These are phyloP conservation scores for Waltergamsia citrina DNA, from an alignment of 2,329 filamentous ascomycete species.

Conservation along the genomic window DNA sequence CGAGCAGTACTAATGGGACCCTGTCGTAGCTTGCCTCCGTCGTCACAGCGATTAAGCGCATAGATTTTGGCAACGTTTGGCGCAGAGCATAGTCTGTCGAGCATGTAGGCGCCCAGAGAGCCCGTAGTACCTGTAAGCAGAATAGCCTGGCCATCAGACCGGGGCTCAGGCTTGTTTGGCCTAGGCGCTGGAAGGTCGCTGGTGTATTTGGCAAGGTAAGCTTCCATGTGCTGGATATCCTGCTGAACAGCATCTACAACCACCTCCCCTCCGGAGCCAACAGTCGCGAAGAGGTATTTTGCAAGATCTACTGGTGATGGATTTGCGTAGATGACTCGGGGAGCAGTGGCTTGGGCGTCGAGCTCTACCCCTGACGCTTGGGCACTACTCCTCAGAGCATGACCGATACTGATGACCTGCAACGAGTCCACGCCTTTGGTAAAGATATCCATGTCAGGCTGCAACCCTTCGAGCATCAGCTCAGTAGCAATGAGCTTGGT, in stretches of 20 bases:
- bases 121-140: slow-evolving; percentile 84
- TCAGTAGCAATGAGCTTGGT: too few species aligned
- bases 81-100: slow-evolving; percentile 20
- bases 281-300: slow-evolving; percentile 9
- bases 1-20: background rate
- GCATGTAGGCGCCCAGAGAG: slow-evolving; percentile 73
- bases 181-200: slow-evolving; percentile 11
- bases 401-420: slow-evolving; percentile 20
- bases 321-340: slow-evolving; percentile 18
- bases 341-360: too few species aligned
- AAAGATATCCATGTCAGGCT: slow-evolving; percentile 24
- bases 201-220: too few species aligned
- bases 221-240: too few species aligned
- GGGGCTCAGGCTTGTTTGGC: slow-evolving; percentile 8
- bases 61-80: slow-evolving; percentile 9
- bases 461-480: too few species aligned
- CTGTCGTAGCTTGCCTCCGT: background rate
- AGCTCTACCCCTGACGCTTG: too few species aligned
- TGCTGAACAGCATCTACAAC: too few species aligned
- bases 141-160: slow-evolving; percentile 42
- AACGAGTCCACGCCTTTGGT: slow-evolving; percentile 27
- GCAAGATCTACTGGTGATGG: slow-evolving; percentile 16
- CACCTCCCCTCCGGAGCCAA: too few species aligned
- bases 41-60: slow-evolving; percentile 16
- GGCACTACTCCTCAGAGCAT: too few species aligned